Percentiles rank a stretch among this genome's conserved stretches.
These are phyloP conservation scores for Neoboletus magnificus DNA, from an alignment of 768 basidiomycete species.

Conservation along the genomic window DNA sequence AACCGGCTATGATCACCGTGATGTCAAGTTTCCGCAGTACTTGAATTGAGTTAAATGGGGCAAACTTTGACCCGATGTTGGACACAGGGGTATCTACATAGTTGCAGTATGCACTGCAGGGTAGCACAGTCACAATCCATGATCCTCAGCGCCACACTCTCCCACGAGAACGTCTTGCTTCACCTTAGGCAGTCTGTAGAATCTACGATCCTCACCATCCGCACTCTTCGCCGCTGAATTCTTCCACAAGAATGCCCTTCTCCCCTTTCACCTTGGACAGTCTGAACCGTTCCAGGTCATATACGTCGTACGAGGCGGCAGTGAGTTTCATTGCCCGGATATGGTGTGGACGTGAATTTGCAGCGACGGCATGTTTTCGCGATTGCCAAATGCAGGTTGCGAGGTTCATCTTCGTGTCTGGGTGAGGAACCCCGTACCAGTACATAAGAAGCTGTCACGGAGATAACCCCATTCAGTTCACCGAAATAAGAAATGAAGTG, in stretches of 20 bases:
- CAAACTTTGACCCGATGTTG: too few relatives aligned
- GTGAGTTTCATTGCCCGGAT: conserved; percentile 81
- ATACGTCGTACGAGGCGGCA: conserved; percentile 70
- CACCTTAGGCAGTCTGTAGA: background rate
- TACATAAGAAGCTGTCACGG: conserved; percentile 71
- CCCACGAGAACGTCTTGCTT: background rate
- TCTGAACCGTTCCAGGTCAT: conserved; percentile 72
- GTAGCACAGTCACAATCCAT: background rate
- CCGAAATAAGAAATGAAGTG: background rate
- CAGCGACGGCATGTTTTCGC: conserved; percentile 76
- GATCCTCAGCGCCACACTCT: background rate
- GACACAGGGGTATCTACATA: background rate
- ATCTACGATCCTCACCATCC: conserved; percentile 51
- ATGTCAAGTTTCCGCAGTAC: background rate
- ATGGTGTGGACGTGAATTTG: conserved; percentile 78
- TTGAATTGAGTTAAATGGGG: background rate
- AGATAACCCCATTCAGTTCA: conserved; percentile 2
- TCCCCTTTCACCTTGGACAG: conserved; percentile 66
- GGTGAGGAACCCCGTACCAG: conserved; percentile 88
- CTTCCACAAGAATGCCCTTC: conserved; percentile 51
- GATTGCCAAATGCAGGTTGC: conserved; percentile 97
- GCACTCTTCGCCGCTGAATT: conserved; percentile 61
- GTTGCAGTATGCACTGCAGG: background rate
- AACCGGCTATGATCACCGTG: too few relatives aligned
- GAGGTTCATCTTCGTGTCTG: conserved; percentile 75